Percentiles rank a stretch among this genome's conserved stretches.
Conservation (phyloP, 257 asterid genomes). For the Nicotiana noctiflora region DNA sequence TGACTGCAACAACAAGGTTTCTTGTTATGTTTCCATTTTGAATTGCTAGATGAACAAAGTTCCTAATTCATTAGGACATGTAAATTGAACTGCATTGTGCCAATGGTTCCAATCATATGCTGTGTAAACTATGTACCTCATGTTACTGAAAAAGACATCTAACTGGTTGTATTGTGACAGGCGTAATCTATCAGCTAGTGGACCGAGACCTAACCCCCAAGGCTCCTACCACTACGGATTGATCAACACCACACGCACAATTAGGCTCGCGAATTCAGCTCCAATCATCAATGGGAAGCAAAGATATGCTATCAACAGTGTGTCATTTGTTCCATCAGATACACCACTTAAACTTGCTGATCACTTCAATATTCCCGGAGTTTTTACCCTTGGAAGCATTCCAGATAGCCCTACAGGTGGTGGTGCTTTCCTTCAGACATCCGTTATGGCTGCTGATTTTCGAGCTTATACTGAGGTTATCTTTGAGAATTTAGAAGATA, state of each 20-base stretch:
- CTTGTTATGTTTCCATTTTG: not conserved
- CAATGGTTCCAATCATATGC: not conserved
- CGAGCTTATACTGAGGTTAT: conserved; percentile 26
- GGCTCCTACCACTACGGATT: conserved; percentile 32
- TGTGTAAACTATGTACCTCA: not conserved
- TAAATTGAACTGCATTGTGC: not conserved
- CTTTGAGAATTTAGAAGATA: conserved; percentile 21
- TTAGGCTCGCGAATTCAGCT: conserved; percentile 22
- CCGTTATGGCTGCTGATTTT: conserved; percentile 34
- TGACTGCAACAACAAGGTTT: not conserved
- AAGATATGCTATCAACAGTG: conserved; percentile 28
- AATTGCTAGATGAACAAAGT: not conserved
- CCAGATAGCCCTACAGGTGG: conserved; percentile 20
- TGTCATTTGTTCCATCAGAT: conserved; percentile 25
- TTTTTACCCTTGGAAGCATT: conserved; percentile 21
- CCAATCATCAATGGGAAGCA: conserved; percentile 25
- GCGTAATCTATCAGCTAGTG: conserved; percentile 31
- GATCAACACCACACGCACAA: conserved; percentile 26
- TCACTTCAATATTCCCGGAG: conserved; percentile 27
- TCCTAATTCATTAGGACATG: not conserved
- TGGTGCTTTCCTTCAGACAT: conserved; percentile 23
- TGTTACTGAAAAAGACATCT: not conserved
- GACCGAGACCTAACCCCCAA: conserved; percentile 33
- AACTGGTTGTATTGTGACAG: not conserved
- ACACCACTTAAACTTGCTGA: conserved; percentile 37